Evolutionary conservation across 306 rosid species (phyloP).

Genomic region (Glycine tomentella): DNA sequence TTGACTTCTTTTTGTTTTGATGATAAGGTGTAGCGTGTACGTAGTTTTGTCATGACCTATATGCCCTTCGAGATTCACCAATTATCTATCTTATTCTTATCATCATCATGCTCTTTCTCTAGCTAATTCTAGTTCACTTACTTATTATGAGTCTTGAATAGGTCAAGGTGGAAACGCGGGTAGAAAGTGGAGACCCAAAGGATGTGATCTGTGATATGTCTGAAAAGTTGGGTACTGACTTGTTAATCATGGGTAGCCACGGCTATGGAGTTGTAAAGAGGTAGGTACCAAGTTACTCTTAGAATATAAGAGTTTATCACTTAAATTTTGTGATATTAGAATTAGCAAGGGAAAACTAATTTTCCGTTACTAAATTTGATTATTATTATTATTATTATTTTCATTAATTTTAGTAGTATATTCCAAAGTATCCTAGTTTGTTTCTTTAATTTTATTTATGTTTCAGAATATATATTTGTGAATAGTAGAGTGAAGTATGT

Average conservation of each 20-base stretch:
- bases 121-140: background rate
- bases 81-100: background rate
- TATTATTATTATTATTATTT: too few relatives aligned
- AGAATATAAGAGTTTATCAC: background rate
- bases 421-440: background rate
- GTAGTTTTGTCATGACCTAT: background rate
- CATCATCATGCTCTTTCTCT: background rate
- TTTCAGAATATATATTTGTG: background rate
- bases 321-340: too few relatives aligned
- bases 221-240: constrained; percentile 55
- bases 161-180: constrained; percentile 65
- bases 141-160: background rate
- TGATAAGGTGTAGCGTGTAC: too few relatives aligned
- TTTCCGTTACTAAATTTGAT: too few relatives aligned
- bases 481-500: background rate
- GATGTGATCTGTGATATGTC: constrained; percentile 72
- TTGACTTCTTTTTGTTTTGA: too few relatives aligned
- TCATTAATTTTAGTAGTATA: too few relatives aligned
- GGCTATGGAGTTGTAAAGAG: constrained; percentile 69
- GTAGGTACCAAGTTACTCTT: background rate
- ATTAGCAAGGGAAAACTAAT: too few relatives aligned
- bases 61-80: background rate
- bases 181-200: constrained; percentile 73
- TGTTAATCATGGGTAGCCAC: constrained; percentile 75
- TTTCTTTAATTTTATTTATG: background rate